Evolutionary conservation across 2,329 filamentous ascomycete species (phyloP).

Genomic region (Ophiostoma novo-ulmi): DNA sequence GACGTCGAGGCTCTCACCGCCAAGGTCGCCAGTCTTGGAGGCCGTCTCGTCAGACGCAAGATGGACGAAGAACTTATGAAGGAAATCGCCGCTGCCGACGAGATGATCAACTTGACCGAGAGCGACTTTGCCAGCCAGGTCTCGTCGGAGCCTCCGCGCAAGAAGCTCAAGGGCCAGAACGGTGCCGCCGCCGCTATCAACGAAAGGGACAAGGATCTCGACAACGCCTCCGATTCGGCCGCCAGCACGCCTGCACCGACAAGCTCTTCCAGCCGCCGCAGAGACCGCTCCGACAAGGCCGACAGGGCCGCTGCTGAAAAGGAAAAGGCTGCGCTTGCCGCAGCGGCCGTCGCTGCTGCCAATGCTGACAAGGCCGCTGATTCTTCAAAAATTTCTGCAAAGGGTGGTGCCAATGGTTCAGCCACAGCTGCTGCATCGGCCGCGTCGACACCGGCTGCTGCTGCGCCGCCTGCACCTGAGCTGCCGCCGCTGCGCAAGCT

Average conservation of each 20-base stretch:
- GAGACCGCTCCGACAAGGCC: constrained; percentile 32
- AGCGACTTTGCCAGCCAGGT: constrained; percentile 28
- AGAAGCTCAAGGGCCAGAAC: constrained; percentile 54
- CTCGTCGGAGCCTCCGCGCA: constrained; percentile 53
- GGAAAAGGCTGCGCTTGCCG: constrained; percentile 31
- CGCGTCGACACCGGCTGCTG: constrained; percentile 42
- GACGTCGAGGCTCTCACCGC: constrained; percentile 86
- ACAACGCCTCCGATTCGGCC: constrained; percentile 40
- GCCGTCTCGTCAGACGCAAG: constrained; percentile 78
- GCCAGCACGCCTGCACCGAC: constrained; percentile 45
- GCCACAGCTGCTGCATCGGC: not conserved
- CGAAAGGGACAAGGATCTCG: constrained; percentile 35
- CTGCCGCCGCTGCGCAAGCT: constrained; percentile 70
- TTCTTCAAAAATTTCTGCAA: not conserved
- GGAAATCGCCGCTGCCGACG: constrained; percentile 62
- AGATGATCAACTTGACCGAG: constrained; percentile 47
- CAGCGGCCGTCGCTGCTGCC: constrained; percentile 38
- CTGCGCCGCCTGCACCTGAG: constrained; percentile 58
- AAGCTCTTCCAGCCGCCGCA: constrained; percentile 43
- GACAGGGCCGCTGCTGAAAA: constrained; percentile 55
- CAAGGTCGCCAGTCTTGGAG: constrained; percentile 74
- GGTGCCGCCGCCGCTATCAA: not conserved
- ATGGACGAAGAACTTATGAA: constrained; percentile 87
- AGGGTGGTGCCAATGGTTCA: constrained; percentile 2
- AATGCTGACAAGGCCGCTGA: constrained; percentile 38